Base-by-base conservation (phyloP, 352 stramenopile genomes). In the Globisporangium viniferum region DNA sequence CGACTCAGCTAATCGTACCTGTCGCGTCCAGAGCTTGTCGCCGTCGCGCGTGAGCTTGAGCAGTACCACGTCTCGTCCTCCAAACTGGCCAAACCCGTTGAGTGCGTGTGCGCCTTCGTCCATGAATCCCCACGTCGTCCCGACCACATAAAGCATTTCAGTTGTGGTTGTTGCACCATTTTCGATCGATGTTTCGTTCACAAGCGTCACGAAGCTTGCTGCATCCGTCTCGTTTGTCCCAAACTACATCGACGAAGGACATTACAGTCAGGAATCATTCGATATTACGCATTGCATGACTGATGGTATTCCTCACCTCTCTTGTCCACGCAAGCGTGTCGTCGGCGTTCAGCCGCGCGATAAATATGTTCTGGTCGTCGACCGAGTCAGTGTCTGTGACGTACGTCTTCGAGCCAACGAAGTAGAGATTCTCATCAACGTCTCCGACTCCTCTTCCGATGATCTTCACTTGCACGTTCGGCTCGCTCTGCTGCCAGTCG, bases 61-160 rank as follows among this genome's bases (percentile, higher is more conserved):
- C 22, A 94, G 62, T 62, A 92, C 84, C 3, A 90, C 81, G 51
- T 94, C 86, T 15, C 86, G 79, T 0, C 82, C 84, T 18, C 86
- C 86, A 62, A 89, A 91, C 5, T 72, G 82, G 0, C 86, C 84
- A 63, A 91, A 94, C 2, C 78, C 75, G 41, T 92, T 94, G 33
- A 91, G 78, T 12, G 79, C 82, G 64, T 94, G 84, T 8, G 73
- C 73, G 2, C 73, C 75, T 67, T 94, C 84, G 65, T 94, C 86
- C 76, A 94, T 79, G 58, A 72, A 84, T 0, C 86, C 84, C 80
- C 82, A 91, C 1, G 86, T 92, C 71, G 79, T 85, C 9, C 81
- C 86, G 3, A 82, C 68, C 18, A 94, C 76, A 36, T 91, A 91
- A 10, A 94, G 65, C 64, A 75, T 74, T 46, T 82, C 70, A 1